Evolutionary conservation across 495 filamentous ascomycete genomes (phyloP), one percentile per base, ranked within the genome.

Genomic region (Annulohypoxylon nitens): DNA sequence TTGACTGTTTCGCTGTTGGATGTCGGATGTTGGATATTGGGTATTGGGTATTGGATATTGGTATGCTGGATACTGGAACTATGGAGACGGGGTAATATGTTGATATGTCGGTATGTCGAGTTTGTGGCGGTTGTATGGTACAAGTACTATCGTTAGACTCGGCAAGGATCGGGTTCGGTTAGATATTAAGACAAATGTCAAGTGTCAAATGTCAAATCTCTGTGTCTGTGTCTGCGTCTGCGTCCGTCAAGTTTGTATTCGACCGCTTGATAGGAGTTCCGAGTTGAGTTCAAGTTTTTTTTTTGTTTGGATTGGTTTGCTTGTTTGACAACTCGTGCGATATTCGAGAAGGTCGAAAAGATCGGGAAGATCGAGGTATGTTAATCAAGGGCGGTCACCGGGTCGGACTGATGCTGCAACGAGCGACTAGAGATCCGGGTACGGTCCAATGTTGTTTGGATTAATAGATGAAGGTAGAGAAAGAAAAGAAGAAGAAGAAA

Each of bases 391-490:
- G 55, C 54, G 61, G 64, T 70, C 43, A 47, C 43, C n/a, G 43
- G 58, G 70, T 63, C 67, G 62, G 64, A 64, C 67, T 67, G 60
- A 43, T 67, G 71, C 60, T 69, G 62, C 71, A 72, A 75, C 66
- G 75, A 74, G 62, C 57, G 72, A 77, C 71, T 74, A 64, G 67
- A 73, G 70, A 54, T 71, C 67, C 62, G 57, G 74, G 65, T 66
- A 59, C 45, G 47, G 43, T 75, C 63, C 12, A 66, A 65, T 61
- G 65, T 50, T 50, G 65, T 69, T 69, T 48, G 71, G 71, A 74
- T 74, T 69, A 74, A 61, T 60, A 69, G 64, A 23, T 61, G 36
- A 61, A 54, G 41, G 26, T 62, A 58, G 57, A 48, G 59, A 48
- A 50, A 48, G 30, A 41, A 55, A 58, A 54, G 58, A 70, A 60